Evolutionary conservation across 768 basidiomycete species (phyloP).

Genomic region (Pleurotus cornucopiae): DNA sequence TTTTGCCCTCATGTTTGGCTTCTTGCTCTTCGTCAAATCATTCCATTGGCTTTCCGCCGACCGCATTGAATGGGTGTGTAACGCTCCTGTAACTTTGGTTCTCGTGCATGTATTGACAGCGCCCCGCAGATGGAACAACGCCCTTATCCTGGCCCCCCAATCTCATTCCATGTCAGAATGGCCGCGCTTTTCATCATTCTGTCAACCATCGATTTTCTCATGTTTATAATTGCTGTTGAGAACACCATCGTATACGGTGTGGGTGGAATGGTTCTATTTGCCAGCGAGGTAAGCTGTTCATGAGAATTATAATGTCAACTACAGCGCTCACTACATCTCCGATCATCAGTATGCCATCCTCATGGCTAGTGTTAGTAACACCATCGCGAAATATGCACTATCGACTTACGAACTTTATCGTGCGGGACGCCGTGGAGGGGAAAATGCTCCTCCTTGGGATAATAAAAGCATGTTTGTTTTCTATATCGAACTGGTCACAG

Average conservation of each 20-base stretch:
- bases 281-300: slow-evolving; percentile 70
- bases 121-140: slow-evolving; percentile 88
- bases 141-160: slow-evolving; percentile 79
- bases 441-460: slow-evolving; percentile 91
- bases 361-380: slow-evolving; percentile 74
- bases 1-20: slow-evolving; percentile 92
- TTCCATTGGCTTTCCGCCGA: slow-evolving; percentile 98
- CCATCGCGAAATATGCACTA: slow-evolving; percentile 78
- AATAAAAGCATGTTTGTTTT: slow-evolving; percentile 97
- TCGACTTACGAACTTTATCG: slow-evolving; percentile 79
- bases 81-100: background rate
- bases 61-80: slow-evolving; percentile 90
- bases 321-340: background rate
- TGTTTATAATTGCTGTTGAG: slow-evolving; percentile 79
- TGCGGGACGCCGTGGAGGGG: slow-evolving; percentile 73
- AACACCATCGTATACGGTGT: slow-evolving; percentile 76
- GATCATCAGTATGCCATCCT: slow-evolving; percentile 77
- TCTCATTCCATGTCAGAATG: slow-evolving; percentile 85
- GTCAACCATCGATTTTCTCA: slow-evolving; percentile 67
- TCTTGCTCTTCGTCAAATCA: slow-evolving; percentile 90
- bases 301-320: slow-evolving; percentile 9
- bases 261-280: slow-evolving; percentile 92
- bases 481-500: slow-evolving; percentile 89
- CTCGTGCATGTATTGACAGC: slow-evolving; percentile 10
- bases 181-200: slow-evolving; percentile 68